Conservation (phyloP, 345 rosid species). For the Eucalyptus polybractea region DNA sequence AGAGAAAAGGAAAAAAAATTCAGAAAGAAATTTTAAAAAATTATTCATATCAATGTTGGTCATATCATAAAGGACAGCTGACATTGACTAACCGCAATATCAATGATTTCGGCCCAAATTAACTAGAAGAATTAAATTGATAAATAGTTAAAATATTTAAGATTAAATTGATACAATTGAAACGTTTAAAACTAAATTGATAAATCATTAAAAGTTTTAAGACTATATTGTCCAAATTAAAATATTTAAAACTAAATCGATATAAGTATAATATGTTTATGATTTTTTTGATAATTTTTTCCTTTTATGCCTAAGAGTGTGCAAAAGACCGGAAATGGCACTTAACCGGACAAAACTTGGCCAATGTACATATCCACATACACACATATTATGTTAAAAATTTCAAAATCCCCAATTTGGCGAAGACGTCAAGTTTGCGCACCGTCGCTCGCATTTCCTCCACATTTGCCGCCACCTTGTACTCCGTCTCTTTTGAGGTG, state of each 20-base stretch:
- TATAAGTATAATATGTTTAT: too few relatives aligned
- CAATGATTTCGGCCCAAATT: rapidly evolving
- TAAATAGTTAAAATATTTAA: too few relatives aligned
- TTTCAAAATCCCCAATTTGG: too few relatives aligned
- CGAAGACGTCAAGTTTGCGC: not conserved
- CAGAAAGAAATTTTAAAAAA: too few relatives aligned
- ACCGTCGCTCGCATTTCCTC: not conserved
- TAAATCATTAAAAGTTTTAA: too few relatives aligned
- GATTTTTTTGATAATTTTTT: too few relatives aligned
- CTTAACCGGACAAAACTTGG: rapidly evolving
- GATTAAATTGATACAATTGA: too few relatives aligned
- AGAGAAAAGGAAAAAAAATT: too few relatives aligned
- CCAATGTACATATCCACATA: too few relatives aligned
- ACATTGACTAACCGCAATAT: rapidly evolving
- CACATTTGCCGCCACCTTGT: rapidly evolving
- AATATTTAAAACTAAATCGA: rapidly evolving
- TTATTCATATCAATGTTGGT: rapidly evolving
- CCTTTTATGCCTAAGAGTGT: not conserved
- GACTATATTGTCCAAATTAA: too few relatives aligned
- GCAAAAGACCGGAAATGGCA: rapidly evolving
- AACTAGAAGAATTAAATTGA: too few relatives aligned
- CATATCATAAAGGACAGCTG: rapidly evolving
- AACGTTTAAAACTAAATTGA: rapidly evolving
- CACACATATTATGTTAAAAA: too few relatives aligned
- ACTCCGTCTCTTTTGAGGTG: rapidly evolving